A percentile compares a stretch with the other conserved stretches of the same genome.
Evolutionary conservation across 2,329 filamentous ascomycete species (phyloP).

Genomic region (Ustulina deusta): DNA sequence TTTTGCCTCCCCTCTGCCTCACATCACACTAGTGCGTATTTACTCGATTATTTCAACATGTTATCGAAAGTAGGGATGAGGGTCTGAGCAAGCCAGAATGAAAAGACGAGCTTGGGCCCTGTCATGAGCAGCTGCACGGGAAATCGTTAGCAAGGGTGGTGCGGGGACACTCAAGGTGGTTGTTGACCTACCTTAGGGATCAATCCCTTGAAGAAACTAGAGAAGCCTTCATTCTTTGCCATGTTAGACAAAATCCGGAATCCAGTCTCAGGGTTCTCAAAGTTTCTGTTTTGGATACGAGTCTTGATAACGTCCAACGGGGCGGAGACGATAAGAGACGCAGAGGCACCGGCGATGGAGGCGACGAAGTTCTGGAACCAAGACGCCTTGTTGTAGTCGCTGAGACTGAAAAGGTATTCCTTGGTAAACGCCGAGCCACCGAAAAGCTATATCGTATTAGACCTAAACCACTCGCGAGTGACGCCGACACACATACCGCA

Average conservation of each 20-base stretch:
- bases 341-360: constrained; percentile 92
- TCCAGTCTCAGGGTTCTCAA: constrained; percentile 95
- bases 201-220: constrained; percentile 96
- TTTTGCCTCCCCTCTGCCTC: background rate
- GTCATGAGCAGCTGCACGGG: constrained; percentile 86
- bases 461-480: constrained; percentile 14
- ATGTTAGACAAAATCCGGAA: constrained; percentile 93
- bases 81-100: constrained; percentile 99
- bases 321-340: constrained; percentile 95
- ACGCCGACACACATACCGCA: constrained; percentile 72
- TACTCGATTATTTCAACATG: constrained; percentile 52
- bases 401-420: constrained; percentile 90
- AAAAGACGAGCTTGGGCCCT: constrained; percentile 98
- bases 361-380: constrained; percentile 99
- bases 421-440: constrained; percentile 98
- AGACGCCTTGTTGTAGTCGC: constrained; percentile 93
- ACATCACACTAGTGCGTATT: background rate
- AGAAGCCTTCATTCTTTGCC: constrained; percentile 87
- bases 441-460: constrained; percentile 75
- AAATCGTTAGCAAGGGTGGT: constrained; percentile 40
- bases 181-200: constrained; percentile 79
- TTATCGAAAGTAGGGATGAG: constrained; percentile 90
- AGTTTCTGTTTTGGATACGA: constrained; percentile 97
- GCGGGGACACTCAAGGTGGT: background rate
- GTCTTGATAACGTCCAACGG: constrained; percentile 98